Percentiles rank a stretch among this genome's conserved stretches.
Evolutionary conservation across 139 green algal species (phyloP).

Genomic region (Chlamydomonas sp.): DNA sequence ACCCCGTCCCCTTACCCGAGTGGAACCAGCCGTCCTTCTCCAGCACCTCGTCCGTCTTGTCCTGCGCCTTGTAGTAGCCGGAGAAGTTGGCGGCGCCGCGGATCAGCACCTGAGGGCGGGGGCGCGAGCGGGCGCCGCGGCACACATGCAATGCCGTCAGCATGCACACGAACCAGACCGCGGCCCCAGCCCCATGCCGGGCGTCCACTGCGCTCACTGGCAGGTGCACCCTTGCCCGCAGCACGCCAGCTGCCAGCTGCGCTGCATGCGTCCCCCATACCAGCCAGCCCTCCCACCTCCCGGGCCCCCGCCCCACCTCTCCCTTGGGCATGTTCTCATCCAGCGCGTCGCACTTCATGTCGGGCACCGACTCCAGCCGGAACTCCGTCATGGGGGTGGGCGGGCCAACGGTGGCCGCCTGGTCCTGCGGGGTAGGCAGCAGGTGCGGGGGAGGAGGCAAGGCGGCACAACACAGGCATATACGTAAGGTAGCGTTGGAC

Average conservation of each 20-base stretch:
- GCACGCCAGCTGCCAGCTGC: too few species aligned
- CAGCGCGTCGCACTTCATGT: conserved; percentile 89
- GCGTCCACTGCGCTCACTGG: too few species aligned
- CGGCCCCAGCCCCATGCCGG: too few species aligned
- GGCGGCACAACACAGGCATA: too few species aligned
- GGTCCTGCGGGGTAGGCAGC: conserved; percentile 4
- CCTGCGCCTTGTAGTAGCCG: conserved; percentile 95
- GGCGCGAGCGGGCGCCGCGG: too few species aligned
- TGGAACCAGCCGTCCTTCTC: conserved; percentile 75
- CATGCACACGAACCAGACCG: neutral
- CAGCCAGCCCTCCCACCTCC: neutral
- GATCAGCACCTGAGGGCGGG: conserved; percentile 74
- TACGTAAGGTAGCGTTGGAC: too few species aligned
- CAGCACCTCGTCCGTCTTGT: conserved; percentile 70
- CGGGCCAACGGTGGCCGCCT: conserved; percentile 80
- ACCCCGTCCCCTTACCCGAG: conserved; percentile 39
- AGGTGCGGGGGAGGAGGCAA: neutral
- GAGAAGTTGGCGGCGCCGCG: conserved; percentile 82
- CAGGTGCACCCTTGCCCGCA: too few species aligned
- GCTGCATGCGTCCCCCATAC: too few species aligned
- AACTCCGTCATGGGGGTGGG: conserved; percentile 49
- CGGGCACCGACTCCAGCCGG: conserved; percentile 40
- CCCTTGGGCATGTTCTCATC: conserved; percentile 57
- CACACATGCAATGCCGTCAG: neutral
- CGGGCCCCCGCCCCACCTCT: conserved; percentile 8